Evolutionary conservation across 1,284 basidiomycete genomes (phyloP), one percentile per base, ranked within the genome.

Genomic region (Tilletia indica): DNA sequence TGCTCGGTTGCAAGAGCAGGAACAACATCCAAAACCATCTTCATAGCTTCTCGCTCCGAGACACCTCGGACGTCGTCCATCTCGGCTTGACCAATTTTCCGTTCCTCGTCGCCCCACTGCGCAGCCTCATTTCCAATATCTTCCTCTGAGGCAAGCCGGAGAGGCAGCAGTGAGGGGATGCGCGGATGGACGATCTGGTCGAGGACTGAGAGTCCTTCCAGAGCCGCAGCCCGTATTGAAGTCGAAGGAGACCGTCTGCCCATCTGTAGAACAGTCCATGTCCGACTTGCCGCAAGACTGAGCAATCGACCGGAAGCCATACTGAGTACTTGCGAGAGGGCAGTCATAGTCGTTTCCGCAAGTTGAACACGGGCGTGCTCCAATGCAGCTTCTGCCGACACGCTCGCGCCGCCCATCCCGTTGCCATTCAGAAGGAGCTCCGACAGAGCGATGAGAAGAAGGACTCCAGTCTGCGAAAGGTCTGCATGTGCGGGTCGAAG

Each of bases 171-270:
- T 16, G 34, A 11, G 36, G 61, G 61, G 3, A 64, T 34, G 61
- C 61, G 61, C 11, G 61, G 61, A 39, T 64, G 61, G 5, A 64
- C 61, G 34, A 64, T n/a, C 61, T 64, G 61, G n/a, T 64, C 61
- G 34, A 64, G 34, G 36, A 21, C n/a, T 16, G 61, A 3, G 19
- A 38, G 31, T 11, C 61, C 61, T 19, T 38, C 12, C 34, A 39
- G 12, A 11, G 61, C 61, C 14, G 61, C 61, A 9, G 38, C 36
- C 36, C 61, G 31, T 11, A 64, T 39, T 16, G 16, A 38, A 38
- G 61, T 19, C 4, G 61, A 64, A 11, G 34, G 11, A 42, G 61
- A 64, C n/a, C 61, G 31, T n/a, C 61, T 38, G 3, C 34, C 61
- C 31, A 64, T 14, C 34, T 64, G 31, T 9, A 64, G 36, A 8